These are phyloP conservation scores for Zalerion maritima DNA, from an alignment of 495 filamentous ascomycete genomes.

Conservation along the genomic window DNA sequence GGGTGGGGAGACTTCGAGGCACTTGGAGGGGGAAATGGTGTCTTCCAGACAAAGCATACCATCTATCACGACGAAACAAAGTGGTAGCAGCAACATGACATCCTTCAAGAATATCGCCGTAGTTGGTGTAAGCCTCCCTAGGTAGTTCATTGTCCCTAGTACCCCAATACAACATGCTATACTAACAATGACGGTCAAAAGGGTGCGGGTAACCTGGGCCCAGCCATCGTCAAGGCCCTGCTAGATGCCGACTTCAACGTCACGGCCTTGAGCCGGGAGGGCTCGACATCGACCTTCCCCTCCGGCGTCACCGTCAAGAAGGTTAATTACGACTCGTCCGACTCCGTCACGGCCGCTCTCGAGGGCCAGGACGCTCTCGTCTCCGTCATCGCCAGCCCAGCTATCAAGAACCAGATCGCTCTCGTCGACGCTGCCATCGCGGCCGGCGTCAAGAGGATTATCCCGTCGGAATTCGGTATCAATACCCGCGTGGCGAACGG, in stretches of 20 bases:
- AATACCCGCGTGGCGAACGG: conserved; percentile 23
- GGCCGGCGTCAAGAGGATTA: conserved; percentile 44
- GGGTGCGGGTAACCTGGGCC: conserved; percentile 46
- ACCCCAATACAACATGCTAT: background rate
- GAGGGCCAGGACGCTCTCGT: conserved; percentile 43
- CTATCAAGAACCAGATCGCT: conserved; percentile 23
- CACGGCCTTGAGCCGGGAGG: conserved; percentile 39
- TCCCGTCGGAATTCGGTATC: conserved; percentile 51
- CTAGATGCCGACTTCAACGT: conserved; percentile 40
- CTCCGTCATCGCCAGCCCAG: conserved; percentile 26
- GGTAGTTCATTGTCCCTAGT: background rate
- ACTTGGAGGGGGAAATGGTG: no score
- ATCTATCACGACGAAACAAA: no score
- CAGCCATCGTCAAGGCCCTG: conserved; percentile 38
- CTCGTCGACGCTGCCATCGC: conserved; percentile 46
- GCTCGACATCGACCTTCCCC: conserved; percentile 23
- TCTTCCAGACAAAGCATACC: no score
- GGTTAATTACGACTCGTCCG: conserved; percentile 42
- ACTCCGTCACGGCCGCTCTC: conserved; percentile 34
- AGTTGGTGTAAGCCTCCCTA: conserved; percentile 27
- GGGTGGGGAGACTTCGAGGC: no score
- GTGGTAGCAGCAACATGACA: conserved; percentile 30
- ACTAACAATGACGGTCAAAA: conserved; percentile 10
- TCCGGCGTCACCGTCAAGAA: conserved; percentile 21
- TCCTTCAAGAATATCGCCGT: conserved; percentile 36